Percentiles rank a stretch among this genome's conserved stretches.
Conservation (phyloP, 768 basidiomycete species). For the Trametes cingulata region DNA sequence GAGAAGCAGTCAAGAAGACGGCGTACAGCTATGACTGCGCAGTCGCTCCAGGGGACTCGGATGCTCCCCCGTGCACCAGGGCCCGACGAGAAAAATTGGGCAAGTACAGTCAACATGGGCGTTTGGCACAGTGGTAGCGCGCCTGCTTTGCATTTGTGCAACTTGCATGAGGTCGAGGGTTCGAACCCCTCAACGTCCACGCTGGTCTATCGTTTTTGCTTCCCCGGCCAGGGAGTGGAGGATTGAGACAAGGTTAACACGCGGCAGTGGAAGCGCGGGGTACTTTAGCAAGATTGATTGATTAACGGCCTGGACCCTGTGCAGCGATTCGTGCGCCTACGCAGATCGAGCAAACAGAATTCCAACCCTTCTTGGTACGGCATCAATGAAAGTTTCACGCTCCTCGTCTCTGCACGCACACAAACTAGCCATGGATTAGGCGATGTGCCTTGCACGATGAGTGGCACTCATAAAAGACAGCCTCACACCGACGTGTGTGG, state of each 20-base stretch:
- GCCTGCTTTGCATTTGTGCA: constrained; percentile 24
- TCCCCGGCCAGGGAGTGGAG: neutral
- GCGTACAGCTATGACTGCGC: too few species aligned
- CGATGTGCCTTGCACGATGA: neutral
- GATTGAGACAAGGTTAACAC: constrained; percentile 11
- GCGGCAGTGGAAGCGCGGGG: constrained; percentile 11
- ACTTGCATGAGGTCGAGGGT: constrained; percentile 26
- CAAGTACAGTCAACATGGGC: too few species aligned
- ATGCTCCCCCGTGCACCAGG: too few species aligned
- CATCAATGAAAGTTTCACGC: constrained; percentile 16
- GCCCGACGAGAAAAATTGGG: too few species aligned
- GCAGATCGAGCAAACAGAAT: constrained; percentile 21
- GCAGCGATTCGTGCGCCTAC: constrained; percentile 6
- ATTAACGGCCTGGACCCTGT: constrained; percentile 26
- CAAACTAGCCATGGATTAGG: constrained; percentile 8
- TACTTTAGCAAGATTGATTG: constrained; percentile 28
- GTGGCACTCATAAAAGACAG: neutral
- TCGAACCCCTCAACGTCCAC: constrained; percentile 27
- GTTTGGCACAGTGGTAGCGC: constrained; percentile 30
- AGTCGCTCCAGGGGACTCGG: too few species aligned
- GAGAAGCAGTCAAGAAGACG: neutral
- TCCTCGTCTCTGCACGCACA: neutral
- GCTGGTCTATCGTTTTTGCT: neutral
- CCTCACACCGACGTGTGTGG: neutral
- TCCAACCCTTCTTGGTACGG: constrained; percentile 15